Evolutionary conservation across 1,284 basidiomycete genomes (phyloP).

Genomic region (Malassezia cuniculi): DNA sequence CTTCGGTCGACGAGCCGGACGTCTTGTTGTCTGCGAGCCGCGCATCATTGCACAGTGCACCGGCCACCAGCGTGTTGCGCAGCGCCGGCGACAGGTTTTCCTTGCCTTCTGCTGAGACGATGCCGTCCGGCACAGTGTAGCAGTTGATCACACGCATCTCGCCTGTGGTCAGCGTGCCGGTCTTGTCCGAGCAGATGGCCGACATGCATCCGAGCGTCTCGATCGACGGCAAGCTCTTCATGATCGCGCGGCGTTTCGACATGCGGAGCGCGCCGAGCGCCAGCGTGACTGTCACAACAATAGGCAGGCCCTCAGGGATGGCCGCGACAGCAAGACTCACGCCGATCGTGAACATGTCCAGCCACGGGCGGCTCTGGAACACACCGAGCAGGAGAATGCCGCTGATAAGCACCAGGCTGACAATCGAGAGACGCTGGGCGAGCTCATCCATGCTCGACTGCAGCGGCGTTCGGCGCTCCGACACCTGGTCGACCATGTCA

Average conservation of each 20-base stretch:
- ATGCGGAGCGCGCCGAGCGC: slow-evolving; percentile 85
- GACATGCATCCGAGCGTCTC: slow-evolving; percentile 86
- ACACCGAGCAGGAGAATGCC: slow-evolving; percentile 83
- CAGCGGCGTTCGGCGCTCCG: slow-evolving; percentile 81
- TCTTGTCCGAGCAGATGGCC: slow-evolving; percentile 95
- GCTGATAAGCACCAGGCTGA: slow-evolving; percentile 85
- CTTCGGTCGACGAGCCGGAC: slow-evolving; percentile 84
- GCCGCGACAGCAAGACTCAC: slow-evolving; percentile 93
- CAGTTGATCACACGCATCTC: slow-evolving; percentile 83
- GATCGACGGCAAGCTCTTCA: slow-evolving; percentile 89
- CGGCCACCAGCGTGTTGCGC: slow-evolving; percentile 58
- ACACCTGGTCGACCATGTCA: slow-evolving; percentile 93
- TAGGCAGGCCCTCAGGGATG: slow-evolving; percentile 90
- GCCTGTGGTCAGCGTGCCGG: slow-evolving; percentile 88
- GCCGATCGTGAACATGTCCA: slow-evolving; percentile 98
- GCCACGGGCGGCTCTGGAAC: slow-evolving; percentile 71
- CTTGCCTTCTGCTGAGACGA: slow-evolving; percentile 52
- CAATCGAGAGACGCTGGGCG: slow-evolving; percentile 73
- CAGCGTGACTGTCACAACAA: slow-evolving; percentile 91
- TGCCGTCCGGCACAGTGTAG: slow-evolving; percentile 69
- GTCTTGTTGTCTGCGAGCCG: slow-evolving; percentile 60
- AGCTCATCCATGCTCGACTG: slow-evolving; percentile 94
- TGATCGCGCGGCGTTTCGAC: slow-evolving; percentile 86
- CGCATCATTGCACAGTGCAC: slow-evolving; percentile 51
- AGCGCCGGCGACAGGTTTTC: slow-evolving; percentile 47